Base-by-base conservation (phyloP, 2,329 filamentous ascomycete genomes). In the Pseudogymnoascus sp. region DNA sequence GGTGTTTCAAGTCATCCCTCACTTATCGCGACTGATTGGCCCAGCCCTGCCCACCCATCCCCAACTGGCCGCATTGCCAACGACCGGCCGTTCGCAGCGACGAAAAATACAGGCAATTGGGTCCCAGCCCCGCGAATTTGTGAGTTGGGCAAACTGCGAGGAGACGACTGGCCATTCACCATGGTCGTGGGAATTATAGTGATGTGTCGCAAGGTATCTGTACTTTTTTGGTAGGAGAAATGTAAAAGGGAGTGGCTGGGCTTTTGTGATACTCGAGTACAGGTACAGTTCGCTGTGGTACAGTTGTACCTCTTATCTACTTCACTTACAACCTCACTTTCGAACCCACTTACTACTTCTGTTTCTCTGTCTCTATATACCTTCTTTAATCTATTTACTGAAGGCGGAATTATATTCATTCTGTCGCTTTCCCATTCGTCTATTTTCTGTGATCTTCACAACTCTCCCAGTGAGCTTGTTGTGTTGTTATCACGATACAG, bases 91-190 rank as follows among this genome's bases (percentile, higher is more conserved):
- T 33, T 52, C 45, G 45, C 45, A 52, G 45, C 45, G n/a, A 18
- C n/a, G 45, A 33, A 52, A 52, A 52, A 52, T 33, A 52, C n/a
- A 31, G 45, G 45, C 45, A 52, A 52, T 52, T 52, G 45, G 45
- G 27, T 52, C 45, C 45, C 45, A 52, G 45, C 45, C 45, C 45
- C 45, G 45, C 45, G 45, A 52, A 12, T 52, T 52, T 52, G 27
- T 52, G 29, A 52, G 45, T 52, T 52, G 45, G 45, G 27, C 40
- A 21, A 21, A 13, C 45, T 52, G 12, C 27, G 45, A 52, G 45
- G 15, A 31, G 45, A 31, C n/a, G 27, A 52, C 45, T 31, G 45
- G 45, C 45, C 25, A 52, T 8, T 31, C 42, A 48, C n/a, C 5
- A 27, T 18, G n/a, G 27, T 15, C 27, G 27, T 18, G 7, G 45